These are phyloP conservation scores for Penicillium sp. DNA, from an alignment of 2,329 filamentous ascomycete genomes.

Conservation along the genomic window DNA sequence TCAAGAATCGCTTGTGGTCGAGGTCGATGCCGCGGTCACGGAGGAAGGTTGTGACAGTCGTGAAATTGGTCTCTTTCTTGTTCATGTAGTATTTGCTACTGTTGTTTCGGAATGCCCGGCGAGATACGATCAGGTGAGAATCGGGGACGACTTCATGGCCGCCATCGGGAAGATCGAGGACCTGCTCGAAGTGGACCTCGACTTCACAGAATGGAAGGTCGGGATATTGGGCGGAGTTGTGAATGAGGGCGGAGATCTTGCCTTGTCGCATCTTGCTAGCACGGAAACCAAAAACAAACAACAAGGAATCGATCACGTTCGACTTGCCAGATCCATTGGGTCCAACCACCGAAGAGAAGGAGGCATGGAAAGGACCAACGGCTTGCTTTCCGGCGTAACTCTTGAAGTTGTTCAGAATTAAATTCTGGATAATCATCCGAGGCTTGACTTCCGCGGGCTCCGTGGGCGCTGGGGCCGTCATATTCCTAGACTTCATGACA, in stretches of 20 bases:
- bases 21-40: constrained; percentile 89
- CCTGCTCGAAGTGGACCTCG: constrained; percentile 93
- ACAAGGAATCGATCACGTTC: constrained; percentile 95
- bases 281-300: constrained; percentile 99
- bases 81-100: constrained; percentile 99
- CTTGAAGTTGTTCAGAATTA: constrained; percentile 96
- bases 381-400: constrained; percentile 95
- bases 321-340: constrained; percentile 99
- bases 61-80: constrained; percentile 86
- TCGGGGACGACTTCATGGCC: constrained; percentile 77
- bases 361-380: constrained; percentile 94
- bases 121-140: constrained; percentile 84
- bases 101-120: constrained; percentile 96
- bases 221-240: constrained; percentile 88
- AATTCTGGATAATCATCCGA: constrained; percentile 88
- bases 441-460: constrained; percentile 79
- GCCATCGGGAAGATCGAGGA: constrained; percentile 82
- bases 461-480: constrained; percentile 66
- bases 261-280: constrained; percentile 99
- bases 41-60: constrained; percentile 82
- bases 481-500: constrained; percentile 79
- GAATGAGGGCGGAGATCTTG: constrained; percentile 95
- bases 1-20: constrained; percentile 97
- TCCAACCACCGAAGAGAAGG: constrained; percentile 96
- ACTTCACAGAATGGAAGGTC: constrained; percentile 92